phyloP scores from a whole-genome alignment of 306 rosid species.

The Vigna radiata region DNA sequence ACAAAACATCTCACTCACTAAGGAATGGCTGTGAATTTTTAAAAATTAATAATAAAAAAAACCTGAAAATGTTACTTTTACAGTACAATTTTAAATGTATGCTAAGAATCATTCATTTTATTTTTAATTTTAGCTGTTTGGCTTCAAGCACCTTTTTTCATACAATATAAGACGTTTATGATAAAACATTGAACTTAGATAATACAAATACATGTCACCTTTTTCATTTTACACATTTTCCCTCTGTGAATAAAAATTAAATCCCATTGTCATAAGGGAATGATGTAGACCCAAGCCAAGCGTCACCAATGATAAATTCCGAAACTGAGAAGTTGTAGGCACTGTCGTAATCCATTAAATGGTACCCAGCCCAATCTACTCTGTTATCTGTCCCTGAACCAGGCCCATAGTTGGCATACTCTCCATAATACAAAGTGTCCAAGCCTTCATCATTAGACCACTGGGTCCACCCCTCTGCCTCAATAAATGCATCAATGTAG shows the following conservation, averaged over 20 bases:
- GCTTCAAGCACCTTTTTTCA: neutral
- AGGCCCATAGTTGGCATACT: constrained; percentile 72
- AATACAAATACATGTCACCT: too few relatives aligned
- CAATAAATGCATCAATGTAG: constrained; percentile 65
- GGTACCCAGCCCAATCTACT: constrained; percentile 68
- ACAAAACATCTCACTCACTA: neutral
- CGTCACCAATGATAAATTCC: constrained; percentile 65
- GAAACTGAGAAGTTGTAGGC: constrained; percentile 70
- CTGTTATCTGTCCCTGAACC: constrained; percentile 63
- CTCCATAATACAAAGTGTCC: constrained; percentile 75
- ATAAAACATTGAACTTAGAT: neutral
- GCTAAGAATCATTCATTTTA: neutral
- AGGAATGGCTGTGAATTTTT: neutral
- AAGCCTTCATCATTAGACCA: constrained; percentile 57
- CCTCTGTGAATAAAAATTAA: constrained; percentile 21
- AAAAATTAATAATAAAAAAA: too few relatives aligned
- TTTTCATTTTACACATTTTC: too few relatives aligned
- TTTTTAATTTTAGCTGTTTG: neutral
- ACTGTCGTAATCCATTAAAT: constrained; percentile 64
- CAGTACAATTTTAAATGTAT: too few relatives aligned
- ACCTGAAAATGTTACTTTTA: too few relatives aligned
- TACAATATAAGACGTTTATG: neutral
- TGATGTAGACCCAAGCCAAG: constrained; percentile 78
- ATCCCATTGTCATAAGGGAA: constrained; percentile 78
- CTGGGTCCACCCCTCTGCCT: constrained; percentile 65